Conservation (phyloP, 768 basidiomycete species). For the Amanita muscaria region DNA sequence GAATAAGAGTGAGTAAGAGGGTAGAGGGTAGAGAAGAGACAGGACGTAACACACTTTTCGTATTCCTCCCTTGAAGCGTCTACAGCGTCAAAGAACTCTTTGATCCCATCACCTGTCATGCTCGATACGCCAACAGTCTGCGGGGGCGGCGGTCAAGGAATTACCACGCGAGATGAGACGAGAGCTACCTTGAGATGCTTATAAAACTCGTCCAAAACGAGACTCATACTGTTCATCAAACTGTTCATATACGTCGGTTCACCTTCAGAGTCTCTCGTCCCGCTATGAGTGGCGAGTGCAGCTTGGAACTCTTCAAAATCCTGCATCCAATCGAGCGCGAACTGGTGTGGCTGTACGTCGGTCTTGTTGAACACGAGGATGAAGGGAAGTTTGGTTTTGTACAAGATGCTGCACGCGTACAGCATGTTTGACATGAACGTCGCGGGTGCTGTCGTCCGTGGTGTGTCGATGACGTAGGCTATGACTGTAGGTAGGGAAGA, state of each 20-base stretch:
- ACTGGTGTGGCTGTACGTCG: constrained; percentile 82
- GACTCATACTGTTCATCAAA: constrained; percentile 97
- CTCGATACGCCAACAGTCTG: constrained; percentile 95
- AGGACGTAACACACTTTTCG: constrained; percentile 57
- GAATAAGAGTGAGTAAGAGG: constrained; percentile 3
- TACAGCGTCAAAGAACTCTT: constrained; percentile 88
- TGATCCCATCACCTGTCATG: constrained; percentile 89
- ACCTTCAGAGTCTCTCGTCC: constrained; percentile 66
- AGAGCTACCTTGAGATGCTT: constrained; percentile 90
- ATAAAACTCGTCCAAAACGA: constrained; percentile 97
- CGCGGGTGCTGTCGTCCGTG: constrained; percentile 85
- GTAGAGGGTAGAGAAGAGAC: not conserved
- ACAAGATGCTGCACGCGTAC: constrained; percentile 96
- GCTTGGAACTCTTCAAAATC: constrained; percentile 95
- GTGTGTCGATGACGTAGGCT: constrained; percentile 97
- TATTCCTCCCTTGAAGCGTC: constrained; percentile 84
- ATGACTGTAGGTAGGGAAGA: constrained; percentile 89
- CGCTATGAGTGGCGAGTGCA: constrained; percentile 66
- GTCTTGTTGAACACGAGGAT: constrained; percentile 99
- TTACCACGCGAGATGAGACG: too few species aligned
- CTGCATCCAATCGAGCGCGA: constrained; percentile 96
- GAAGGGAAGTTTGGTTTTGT: constrained; percentile 97
- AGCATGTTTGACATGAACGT: constrained; percentile 99
- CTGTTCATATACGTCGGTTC: constrained; percentile 98
- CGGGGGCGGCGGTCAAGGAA: constrained; percentile 12